Evolutionary conservation across 805 yeast species (phyloP), one percentile per base, ranked within the genome.

Genomic region (Hanseniaspora osmophila): DNA sequence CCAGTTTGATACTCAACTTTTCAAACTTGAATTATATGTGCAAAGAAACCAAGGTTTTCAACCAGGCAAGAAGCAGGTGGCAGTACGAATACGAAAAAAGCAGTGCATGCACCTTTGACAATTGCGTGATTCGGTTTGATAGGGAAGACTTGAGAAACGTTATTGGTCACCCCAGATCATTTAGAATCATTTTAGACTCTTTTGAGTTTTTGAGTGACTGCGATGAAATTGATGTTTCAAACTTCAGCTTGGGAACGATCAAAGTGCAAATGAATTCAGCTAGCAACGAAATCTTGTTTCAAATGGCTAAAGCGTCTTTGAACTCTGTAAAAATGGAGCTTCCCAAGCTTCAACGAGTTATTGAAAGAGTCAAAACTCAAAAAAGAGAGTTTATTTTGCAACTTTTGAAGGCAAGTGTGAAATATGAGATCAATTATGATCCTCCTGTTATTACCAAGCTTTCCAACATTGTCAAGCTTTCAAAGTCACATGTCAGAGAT

Each of bases 371-470:
- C 47, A 10, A 47, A 48, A 15, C 47, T 57, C 13, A 56, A 60
- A 38, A 58, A 58, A 48, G 67, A 27, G 48, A 66, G 40, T 49
- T 73, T 4, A 55, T 75, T 4, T 65, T 71, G 39, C 62, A 65
- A 40, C 50, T 73, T 18, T 66, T 75, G 1, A 51, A 59, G 9
- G 78, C 79, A 4, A 73, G 79, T 42, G 71, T 66, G 30, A 54
- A 56, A 19, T 71, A 61, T 53, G 70, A 71, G 30, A 73, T 87
- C 39, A 77, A 78, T 43, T 84, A 84, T 50, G 97, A 92, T 54
- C 94, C 97, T 0, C 77, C 84, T 6, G 95, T 87, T 16, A 71
- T 90, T 44, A 88, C 96, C 1, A 80, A 86, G 44, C 96, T 96
- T 0, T 81, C 96, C 0, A 79, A 83, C 53, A 76, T 86, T 30